Conservation (phyloP, 805 yeast species). For the Kuraishia borneana region DNA sequence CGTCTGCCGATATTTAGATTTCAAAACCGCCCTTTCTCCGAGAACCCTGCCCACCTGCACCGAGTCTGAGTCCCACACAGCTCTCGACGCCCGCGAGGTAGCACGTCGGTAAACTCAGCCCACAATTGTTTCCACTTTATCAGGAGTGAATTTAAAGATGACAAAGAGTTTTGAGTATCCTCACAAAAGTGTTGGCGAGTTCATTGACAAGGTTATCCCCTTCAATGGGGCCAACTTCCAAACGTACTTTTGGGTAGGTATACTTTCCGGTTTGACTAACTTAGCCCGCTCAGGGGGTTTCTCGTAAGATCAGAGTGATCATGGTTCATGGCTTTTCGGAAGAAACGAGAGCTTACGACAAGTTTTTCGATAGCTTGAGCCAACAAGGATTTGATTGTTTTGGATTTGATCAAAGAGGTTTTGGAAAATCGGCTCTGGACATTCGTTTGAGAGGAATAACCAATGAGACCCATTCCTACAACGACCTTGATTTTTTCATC, state of each 20-base stretch:
- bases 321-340: constrained; percentile 71
- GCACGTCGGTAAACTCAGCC: no score
- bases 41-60: no score
- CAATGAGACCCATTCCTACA: constrained; percentile 41
- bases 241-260: background rate
- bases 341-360: constrained; percentile 33
- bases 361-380: constrained; percentile 41
- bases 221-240: background rate
- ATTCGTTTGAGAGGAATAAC: constrained; percentile 44
- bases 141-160: no score
- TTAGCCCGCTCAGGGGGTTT: background rate
- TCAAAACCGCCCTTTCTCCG: no score
- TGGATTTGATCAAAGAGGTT: constrained; percentile 67
- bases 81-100: no score
- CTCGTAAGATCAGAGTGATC: constrained; percentile 17
- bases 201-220: no score
- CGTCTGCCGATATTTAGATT: no score
- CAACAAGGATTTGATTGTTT: constrained; percentile 50
- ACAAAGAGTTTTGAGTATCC: no score
- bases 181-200: no score
- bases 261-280: background rate
- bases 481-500: constrained; percentile 50
- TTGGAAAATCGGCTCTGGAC: constrained; percentile 48
- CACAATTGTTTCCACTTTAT: no score
- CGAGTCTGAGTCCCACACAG: no score